phyloP scores from a whole-genome alignment of 2,329 filamentous ascomycete species.

The Penicillium sclerotigenum region DNA sequence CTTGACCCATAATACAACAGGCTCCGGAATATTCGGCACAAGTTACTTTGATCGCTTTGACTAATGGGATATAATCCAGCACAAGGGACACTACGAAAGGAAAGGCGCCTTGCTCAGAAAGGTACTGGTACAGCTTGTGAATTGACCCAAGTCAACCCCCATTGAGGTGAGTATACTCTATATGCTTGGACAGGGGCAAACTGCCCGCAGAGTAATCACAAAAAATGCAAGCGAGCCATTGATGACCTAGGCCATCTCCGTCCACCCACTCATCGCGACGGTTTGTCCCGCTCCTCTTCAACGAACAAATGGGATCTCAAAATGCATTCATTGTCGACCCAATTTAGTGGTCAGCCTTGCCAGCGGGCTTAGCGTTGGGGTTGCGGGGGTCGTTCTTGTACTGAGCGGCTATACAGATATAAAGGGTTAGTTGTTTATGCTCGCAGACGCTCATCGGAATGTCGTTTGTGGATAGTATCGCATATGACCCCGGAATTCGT shows the following conservation, averaged over 20 bases:
- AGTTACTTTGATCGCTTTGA: not conserved
- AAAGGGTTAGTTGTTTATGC: conserved; percentile 22
- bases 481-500: not conserved
- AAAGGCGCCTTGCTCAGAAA: not conserved
- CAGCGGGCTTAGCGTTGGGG: conserved; percentile 39
- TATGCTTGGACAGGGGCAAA: conserved; percentile 40
- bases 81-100: not conserved
- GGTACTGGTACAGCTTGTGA: conserved; percentile 41
- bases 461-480: not conserved
- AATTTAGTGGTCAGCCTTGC: conserved; percentile 37
- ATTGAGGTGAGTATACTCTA: conserved; percentile 34
- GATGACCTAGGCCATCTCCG: conserved; percentile 19
- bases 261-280: conserved; percentile 14
- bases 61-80: not conserved
- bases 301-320: conserved; percentile 17
- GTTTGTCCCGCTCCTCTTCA: conserved; percentile 13
- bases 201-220: conserved; percentile 28
- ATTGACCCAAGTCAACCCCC: conserved; percentile 34
- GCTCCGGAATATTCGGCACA: not conserved
- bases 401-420: conserved; percentile 66
- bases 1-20: not conserved
- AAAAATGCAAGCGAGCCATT: conserved; percentile 22
- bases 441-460: conserved; percentile 5
- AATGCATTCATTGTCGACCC: conserved; percentile 13
- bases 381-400: conserved; percentile 98